Evolutionary conservation across 139 green algal species (phyloP), one percentile per base, ranked within the genome.

Genomic region (Mychonastes homosphaera): DNA sequence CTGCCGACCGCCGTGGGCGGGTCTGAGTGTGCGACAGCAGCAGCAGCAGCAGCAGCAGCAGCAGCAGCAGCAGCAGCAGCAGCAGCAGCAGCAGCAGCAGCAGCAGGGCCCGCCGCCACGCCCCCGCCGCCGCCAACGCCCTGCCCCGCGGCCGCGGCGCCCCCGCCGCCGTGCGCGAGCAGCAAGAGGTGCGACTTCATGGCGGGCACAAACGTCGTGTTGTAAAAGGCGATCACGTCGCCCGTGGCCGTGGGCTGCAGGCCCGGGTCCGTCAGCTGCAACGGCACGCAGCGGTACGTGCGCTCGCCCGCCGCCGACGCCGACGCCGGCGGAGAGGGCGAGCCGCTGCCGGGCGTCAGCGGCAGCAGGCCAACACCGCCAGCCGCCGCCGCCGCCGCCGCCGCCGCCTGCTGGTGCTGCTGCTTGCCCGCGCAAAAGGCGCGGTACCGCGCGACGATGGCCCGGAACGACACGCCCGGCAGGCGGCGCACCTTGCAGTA

Each of bases 161-260:
- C 47, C 16, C 21, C 15, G 45, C 24, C 21, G 21, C 45, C 12
- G 8, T 52, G 45, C 15, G 29, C 35, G 41, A 32, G 34, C 46
- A 33, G 4, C 29, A 50, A 6, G 15, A 80, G 69, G 65, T 57
- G 71, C 18, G 46, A 23, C 36, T 77, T 77, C 73, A 80, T 77
- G 26, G 62, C 50, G 0, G 81, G 79, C 10, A 95, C 80, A 58
- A 91, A 87, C 39, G 59, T 39, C 41, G 69, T 41, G 63, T 96
- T 96, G 74, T 96, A 96, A 65, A 95, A 95, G 5, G 74, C 63
- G 49, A 96, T 95, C 64, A 96, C 90, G 62, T 95, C 88, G 6
- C 79, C 82, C 5, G 57, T 70, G 1, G n/a, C 13, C 3, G 19
- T 19, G 2, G 67, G 49, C 34, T 65, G 32, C 10, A 83, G 65